phyloP scores from a whole-genome alignment of 2,329 filamentous ascomycete genomes.

The Botrytis galanthina region DNA sequence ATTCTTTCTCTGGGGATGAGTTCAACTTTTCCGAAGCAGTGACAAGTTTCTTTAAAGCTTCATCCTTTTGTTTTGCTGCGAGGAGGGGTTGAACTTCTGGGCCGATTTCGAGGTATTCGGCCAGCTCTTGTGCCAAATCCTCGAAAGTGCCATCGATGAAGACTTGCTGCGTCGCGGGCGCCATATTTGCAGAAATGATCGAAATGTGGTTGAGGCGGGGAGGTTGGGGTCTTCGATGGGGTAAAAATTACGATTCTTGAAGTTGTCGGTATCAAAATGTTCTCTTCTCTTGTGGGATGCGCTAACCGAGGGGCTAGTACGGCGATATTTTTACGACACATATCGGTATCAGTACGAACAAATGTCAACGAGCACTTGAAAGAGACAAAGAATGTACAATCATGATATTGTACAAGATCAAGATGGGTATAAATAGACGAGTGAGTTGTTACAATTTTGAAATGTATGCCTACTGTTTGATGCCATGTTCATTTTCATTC shows the following conservation, averaged over 20 bases:
- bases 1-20: constrained; percentile 90
- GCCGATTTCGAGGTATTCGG: constrained; percentile 82
- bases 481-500: not conserved
- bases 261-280: constrained; percentile 21
- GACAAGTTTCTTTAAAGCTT: constrained; percentile 86
- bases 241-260: constrained; percentile 23
- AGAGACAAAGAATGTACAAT: constrained; percentile 1
- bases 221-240: constrained; percentile 18
- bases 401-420: not conserved
- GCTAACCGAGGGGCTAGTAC: constrained; percentile 23
- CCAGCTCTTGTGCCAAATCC: constrained; percentile 91
- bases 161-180: constrained; percentile 46
- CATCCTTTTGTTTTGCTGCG: constrained; percentile 71
- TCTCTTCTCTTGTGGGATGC: constrained; percentile 21
- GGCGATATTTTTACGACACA: constrained; percentile 13
- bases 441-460: not conserved
- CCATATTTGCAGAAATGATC: constrained; percentile 28
- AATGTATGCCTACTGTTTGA: not conserved
- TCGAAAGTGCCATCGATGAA: constrained; percentile 90
- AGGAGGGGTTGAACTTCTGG: constrained; percentile 70
- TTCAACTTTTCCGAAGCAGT: constrained; percentile 75
- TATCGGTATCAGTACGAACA: not conserved
- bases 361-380: not conserved
- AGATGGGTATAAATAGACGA: not conserved
- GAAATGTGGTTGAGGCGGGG: constrained; percentile 18